Evolutionary conservation across 352 stramenopile genomes (phyloP).

Genomic region (Globisporangium polare): DNA sequence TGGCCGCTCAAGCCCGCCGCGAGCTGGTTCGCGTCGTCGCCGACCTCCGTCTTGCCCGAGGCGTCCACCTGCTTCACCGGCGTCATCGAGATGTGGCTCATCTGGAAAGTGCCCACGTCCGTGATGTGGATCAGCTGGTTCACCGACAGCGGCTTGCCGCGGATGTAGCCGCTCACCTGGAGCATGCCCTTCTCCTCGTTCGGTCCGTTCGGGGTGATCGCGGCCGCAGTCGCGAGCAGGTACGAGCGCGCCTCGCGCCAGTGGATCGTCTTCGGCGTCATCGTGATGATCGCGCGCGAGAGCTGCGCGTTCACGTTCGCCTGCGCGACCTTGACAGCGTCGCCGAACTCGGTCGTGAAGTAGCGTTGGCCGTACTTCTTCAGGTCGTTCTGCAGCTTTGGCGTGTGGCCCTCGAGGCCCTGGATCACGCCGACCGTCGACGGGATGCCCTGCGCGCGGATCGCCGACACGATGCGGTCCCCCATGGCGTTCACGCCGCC

Average conservation of each 20-base stretch:
- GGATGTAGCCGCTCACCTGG: constrained; percentile 93
- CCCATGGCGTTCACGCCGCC: constrained; percentile 83
- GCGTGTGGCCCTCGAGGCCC: constrained; percentile 65
- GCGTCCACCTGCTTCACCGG: constrained; percentile 41
- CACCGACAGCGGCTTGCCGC: constrained; percentile 91
- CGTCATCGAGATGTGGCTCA: constrained; percentile 66
- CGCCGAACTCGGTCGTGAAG: constrained; percentile 88
- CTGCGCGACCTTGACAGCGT: constrained; percentile 74
- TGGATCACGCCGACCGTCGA: constrained; percentile 84
- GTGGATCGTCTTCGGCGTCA: constrained; percentile 82
- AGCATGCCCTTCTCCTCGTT: constrained; percentile 63
- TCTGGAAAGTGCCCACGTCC: constrained; percentile 93
- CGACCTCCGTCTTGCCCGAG: constrained; percentile 33
- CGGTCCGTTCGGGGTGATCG: constrained; percentile 54
- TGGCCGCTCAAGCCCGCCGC: constrained; percentile 7
- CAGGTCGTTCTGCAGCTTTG: constrained; percentile 72
- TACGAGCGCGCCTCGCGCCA: constrained; percentile 88
- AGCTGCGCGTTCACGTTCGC: constrained; percentile 78
- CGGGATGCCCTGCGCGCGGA: constrained; percentile 92
- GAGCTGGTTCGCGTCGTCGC: constrained; percentile 23
- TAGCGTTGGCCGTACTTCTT: constrained; percentile 87
- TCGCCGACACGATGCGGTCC: constrained; percentile 86
- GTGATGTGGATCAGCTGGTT: constrained; percentile 97
- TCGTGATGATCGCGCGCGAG: constrained; percentile 73
- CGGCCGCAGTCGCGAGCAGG: constrained; percentile 71